Evolutionary conservation across 2,329 filamentous ascomycete genomes (phyloP).

Genomic region (Myriosclerotinia duriaeana): DNA sequence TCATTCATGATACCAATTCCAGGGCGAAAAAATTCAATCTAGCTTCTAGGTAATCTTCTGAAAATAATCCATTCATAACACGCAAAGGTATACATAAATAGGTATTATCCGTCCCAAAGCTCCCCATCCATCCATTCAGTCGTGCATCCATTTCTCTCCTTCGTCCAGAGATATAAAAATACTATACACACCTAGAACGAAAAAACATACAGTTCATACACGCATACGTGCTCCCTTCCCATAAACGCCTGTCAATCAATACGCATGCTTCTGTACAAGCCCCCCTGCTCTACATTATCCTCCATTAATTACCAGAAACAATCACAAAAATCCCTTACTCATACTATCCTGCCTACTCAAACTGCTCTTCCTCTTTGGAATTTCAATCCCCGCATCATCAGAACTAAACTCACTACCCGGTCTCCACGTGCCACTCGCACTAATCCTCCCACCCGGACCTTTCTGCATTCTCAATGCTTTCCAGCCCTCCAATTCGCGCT

Average conservation of each 20-base stretch:
- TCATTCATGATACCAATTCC: neutral
- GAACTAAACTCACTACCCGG: conserved; percentile 41
- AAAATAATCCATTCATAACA: neutral
- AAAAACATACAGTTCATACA: conserved; percentile 17
- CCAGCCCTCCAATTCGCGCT: conserved; percentile 83
- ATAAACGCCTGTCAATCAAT: neutral
- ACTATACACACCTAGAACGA: conserved; percentile 4
- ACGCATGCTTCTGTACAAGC: neutral
- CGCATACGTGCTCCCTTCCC: neutral
- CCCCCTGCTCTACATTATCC: neutral
- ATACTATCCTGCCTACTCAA: conserved; percentile 63
- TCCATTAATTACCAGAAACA: neutral
- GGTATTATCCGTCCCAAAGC: neutral
- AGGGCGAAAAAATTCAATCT: neutral
- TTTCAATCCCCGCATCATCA: conserved; percentile 47
- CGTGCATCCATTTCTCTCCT: neutral
- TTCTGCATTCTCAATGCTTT: conserved; percentile 70
- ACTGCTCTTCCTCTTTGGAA: conserved; percentile 66
- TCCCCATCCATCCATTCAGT: neutral
- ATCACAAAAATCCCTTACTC: conserved; percentile 73
- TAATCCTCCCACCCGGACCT: conserved; percentile 31
- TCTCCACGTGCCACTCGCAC: conserved; percentile 33
- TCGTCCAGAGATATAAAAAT: neutral
- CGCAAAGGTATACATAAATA: conserved; percentile 3
- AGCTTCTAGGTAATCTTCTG: neutral